Evolutionary conservation across 2,329 filamentous ascomycete species (phyloP).

Genomic region (Colletotrichum sidae): DNA sequence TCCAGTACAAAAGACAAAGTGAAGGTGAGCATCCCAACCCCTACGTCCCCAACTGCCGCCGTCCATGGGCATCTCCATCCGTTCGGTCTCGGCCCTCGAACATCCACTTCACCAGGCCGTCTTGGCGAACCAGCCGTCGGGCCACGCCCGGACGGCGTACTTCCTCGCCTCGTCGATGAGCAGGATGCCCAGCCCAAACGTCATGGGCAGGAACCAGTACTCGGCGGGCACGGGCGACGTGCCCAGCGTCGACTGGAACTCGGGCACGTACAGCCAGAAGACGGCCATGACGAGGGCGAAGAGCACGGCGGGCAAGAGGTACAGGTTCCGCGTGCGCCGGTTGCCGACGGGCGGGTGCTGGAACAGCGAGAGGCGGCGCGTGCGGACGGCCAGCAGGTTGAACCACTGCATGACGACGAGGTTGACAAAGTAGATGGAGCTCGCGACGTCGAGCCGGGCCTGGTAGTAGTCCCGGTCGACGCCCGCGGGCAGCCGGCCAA

Average conservation of each 20-base stretch:
- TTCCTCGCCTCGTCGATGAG: conserved; percentile 66
- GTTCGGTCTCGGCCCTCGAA: not conserved
- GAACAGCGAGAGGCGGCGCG: conserved; percentile 73
- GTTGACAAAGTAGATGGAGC: conserved; percentile 83
- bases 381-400: conserved; percentile 78
- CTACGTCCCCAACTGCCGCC: no score
- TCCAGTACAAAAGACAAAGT: no score
- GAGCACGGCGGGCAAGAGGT: conserved; percentile 76
- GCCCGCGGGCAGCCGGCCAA: conserved; percentile 63
- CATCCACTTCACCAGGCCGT: conserved; percentile 57
- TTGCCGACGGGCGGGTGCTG: conserved; percentile 78
- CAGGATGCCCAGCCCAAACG: conserved; percentile 71
- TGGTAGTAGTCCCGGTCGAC: conserved; percentile 66
- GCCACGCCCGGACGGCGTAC: conserved; percentile 58
- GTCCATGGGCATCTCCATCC: not conserved
- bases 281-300: conserved; percentile 78
- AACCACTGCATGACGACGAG: conserved; percentile 87
- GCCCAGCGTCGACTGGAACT: conserved; percentile 69
- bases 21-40: no score
- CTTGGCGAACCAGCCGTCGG: conserved; percentile 56
- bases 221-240: conserved; percentile 76
- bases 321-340: conserved; percentile 72
- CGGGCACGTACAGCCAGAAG: conserved; percentile 76
- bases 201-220: conserved; percentile 81
- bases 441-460: conserved; percentile 70